Evolutionary conservation across 2,329 filamentous ascomycete genomes (phyloP).

Genomic region (Zymoseptoria tritici): DNA sequence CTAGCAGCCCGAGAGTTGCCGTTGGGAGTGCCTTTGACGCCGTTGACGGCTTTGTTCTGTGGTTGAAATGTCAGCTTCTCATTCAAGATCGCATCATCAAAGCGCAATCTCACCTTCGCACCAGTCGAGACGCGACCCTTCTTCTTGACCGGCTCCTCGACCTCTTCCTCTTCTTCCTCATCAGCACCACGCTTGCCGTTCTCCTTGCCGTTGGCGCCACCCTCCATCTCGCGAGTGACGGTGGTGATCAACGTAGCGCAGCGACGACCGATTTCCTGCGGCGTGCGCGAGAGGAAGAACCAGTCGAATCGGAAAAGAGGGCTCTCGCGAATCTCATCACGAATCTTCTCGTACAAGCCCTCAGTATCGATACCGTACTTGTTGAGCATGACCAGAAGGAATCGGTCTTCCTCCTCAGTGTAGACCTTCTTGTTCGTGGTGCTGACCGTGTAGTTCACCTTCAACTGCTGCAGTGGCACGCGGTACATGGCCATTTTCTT

Average conservation of each 20-base stretch:
- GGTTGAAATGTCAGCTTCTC: conserved; percentile 5
- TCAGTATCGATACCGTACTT: conserved; percentile 88
- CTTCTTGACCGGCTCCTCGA: conserved; percentile 72
- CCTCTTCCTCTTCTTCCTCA: conserved; percentile 74
- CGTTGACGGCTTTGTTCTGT: conserved; percentile 90
- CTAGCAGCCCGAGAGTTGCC: conserved; percentile 80
- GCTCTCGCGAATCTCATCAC: conserved; percentile 93
- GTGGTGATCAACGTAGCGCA: conserved; percentile 93
- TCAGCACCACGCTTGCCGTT: conserved; percentile 70
- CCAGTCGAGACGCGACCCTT: conserved; percentile 68
- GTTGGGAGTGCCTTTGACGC: conserved; percentile 72
- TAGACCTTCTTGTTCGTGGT: conserved; percentile 99
- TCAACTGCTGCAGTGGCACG: conserved; percentile 94
- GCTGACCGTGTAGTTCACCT: conserved; percentile 97
- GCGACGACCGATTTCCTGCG: conserved; percentile 82
- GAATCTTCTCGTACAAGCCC: conserved; percentile 81
- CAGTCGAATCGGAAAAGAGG: conserved; percentile 97
- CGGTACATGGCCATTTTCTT: conserved; percentile 96
- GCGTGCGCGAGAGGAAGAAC: conserved; percentile 96
- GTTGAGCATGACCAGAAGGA: conserved; percentile 87
- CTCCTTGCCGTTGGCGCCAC: conserved; percentile 40
- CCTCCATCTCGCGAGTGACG: conserved; percentile 90
- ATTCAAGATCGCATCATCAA: too few species aligned
- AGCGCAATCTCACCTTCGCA: conserved; percentile 58
- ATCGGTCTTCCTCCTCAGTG: conserved; percentile 95